Evolutionary conservation across 352 stramenopile species (phyloP).

Genomic region (Elongisporangium senticosum): DNA sequence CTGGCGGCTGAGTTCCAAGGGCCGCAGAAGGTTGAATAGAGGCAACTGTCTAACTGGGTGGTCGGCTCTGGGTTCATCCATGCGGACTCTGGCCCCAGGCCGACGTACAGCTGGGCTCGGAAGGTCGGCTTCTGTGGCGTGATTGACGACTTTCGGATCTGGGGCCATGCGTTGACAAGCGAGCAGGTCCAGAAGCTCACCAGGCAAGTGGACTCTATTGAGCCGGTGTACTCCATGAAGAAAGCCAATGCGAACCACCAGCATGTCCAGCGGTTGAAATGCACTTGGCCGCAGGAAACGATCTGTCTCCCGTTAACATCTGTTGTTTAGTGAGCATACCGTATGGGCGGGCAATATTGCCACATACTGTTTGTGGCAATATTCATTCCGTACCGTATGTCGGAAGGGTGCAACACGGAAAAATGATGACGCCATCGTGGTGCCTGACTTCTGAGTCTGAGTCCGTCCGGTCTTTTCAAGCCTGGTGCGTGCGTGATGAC

Average conservation of each 20-base stretch:
- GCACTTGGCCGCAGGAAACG: neutral
- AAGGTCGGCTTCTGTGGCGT: neutral
- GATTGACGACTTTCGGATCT: neutral
- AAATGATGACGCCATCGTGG: neutral
- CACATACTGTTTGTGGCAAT: too few relatives aligned
- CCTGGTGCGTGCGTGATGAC: too few relatives aligned
- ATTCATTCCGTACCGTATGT: too few relatives aligned
- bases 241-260: neutral
- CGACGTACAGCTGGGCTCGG: neutral
- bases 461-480: neutral
- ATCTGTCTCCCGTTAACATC: too few relatives aligned
- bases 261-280: neutral
- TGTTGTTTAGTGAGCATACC: too few relatives aligned
- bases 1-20: slow-evolving; percentile 2
- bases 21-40: neutral
- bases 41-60: neutral
- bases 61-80: neutral
- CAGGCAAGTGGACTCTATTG: neutral
- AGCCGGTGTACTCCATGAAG: neutral
- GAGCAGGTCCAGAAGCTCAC: neutral
- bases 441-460: neutral
- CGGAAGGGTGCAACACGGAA: too few relatives aligned
- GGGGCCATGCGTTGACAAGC: neutral
- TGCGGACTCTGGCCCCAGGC: neutral
- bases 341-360: too few relatives aligned